These are phyloP conservation scores for Phtheirospermum japonicum DNA, from an alignment of 257 asterid genomes.

Conservation along the genomic window DNA sequence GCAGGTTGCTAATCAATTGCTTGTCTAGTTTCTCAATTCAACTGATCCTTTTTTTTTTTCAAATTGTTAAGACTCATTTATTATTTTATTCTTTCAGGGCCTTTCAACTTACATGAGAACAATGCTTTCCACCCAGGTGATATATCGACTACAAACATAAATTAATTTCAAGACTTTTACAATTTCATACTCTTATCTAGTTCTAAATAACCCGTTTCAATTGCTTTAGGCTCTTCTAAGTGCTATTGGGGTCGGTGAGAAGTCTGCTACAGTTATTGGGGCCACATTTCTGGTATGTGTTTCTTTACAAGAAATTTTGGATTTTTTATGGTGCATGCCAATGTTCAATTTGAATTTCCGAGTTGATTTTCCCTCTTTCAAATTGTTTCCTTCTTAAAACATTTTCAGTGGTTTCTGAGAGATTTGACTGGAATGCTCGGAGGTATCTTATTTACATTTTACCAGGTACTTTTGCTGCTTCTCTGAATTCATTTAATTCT, in stretches of 20 bases:
- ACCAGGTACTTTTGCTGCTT: slow-evolving; percentile 55
- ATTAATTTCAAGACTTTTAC: slow-evolving; percentile 10
- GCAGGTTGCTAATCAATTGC: slow-evolving; percentile 51
- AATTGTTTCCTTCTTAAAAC: slow-evolving; percentile 22
- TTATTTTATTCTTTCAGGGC: slow-evolving; percentile 48
- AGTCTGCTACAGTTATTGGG: slow-evolving; percentile 92
- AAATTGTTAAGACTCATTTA: slow-evolving; percentile 1
- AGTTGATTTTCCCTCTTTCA: slow-evolving; percentile 10
- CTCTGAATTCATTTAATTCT: slow-evolving; percentile 1
- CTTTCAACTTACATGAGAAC: slow-evolving; percentile 93
- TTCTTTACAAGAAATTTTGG: not conserved
- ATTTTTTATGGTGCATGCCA: slow-evolving; percentile 4
- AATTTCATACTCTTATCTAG: slow-evolving; percentile 3
- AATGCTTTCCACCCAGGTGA: slow-evolving; percentile 95
- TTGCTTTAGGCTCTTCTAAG: slow-evolving; percentile 78
- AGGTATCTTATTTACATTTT: slow-evolving; percentile 81
- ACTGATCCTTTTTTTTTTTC: slow-evolving; percentile 12
- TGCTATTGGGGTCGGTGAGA: slow-evolving; percentile 98
- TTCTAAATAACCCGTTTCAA: slow-evolving; percentile 8
- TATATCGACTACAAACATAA: slow-evolving; percentile 15
- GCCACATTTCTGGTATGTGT: slow-evolving; percentile 84
- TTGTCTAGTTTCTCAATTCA: slow-evolving; percentile 14
- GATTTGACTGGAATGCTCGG: slow-evolving; percentile 99
- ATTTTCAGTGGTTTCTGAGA: slow-evolving; percentile 85
- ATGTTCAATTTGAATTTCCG: slow-evolving; percentile 6